Conservation (phyloP, 768 basidiomycete species). For the Termitomyces titanicus region DNA sequence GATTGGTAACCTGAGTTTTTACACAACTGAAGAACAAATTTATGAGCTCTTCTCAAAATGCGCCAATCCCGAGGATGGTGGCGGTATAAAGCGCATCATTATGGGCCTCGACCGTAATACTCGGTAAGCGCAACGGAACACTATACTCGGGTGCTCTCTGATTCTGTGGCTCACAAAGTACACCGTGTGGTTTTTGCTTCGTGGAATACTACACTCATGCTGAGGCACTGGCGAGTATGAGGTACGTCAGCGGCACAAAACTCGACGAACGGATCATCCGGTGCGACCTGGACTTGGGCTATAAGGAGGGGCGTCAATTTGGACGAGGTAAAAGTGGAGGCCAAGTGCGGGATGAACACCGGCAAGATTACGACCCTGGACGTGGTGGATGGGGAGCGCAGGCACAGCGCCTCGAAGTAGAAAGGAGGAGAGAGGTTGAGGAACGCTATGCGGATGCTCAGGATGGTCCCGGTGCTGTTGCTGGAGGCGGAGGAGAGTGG, state of each 20-base stretch:
- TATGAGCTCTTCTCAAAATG: slow-evolving; percentile 92
- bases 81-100: slow-evolving; percentile 89
- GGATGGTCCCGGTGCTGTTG: slow-evolving; percentile 77
- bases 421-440: slow-evolving; percentile 78
- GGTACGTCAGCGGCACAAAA: slow-evolving; percentile 96
- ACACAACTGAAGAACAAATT: slow-evolving; percentile 95
- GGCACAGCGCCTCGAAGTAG: slow-evolving; percentile 67
- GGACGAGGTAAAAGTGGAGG: slow-evolving; percentile 97
- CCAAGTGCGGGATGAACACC: slow-evolving; percentile 94
- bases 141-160: slow-evolving; percentile 3
- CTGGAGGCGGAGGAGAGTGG: slow-evolving; percentile 85
- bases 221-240: slow-evolving; percentile 90
- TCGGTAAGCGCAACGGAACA: slow-evolving; percentile 40
- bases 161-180: slow-evolving; percentile 41
- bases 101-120: slow-evolving; percentile 93
- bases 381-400: slow-evolving; percentile 95
- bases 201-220: slow-evolving; percentile 95
- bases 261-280: slow-evolving; percentile 98
- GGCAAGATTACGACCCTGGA: slow-evolving; percentile 96
- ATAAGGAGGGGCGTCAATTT: slow-evolving; percentile 95
- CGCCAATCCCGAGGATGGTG: slow-evolving; percentile 80
- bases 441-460: slow-evolving; percentile 82
- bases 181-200: slow-evolving; percentile 94
- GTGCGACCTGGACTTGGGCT: slow-evolving; percentile 95
- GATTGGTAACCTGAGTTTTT: slow-evolving; percentile 93